Conservation (phyloP, 768 basidiomycete species). For the Calocera cornea region DNA sequence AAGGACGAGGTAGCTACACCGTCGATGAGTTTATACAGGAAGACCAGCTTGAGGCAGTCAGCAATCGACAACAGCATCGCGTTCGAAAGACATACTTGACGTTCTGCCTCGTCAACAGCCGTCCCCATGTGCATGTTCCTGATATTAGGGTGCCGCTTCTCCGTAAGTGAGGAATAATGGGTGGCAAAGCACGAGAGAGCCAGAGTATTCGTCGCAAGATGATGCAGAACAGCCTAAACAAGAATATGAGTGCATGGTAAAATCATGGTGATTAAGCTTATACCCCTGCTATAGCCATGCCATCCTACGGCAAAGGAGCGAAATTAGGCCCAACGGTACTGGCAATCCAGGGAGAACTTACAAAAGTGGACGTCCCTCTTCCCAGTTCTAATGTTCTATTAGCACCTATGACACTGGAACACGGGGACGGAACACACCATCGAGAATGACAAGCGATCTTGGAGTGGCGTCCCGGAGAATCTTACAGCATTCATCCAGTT, state of each 20-base stretch:
- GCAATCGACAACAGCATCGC: background rate
- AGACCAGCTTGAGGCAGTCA: constrained; percentile 53
- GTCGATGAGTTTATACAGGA: constrained; percentile 86
- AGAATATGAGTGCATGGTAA: background rate
- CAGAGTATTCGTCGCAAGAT: constrained; percentile 83
- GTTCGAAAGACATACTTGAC: constrained; percentile 42
- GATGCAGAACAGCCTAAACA: constrained; percentile 72
- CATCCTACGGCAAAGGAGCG: constrained; percentile 44
- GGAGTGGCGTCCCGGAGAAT: constrained; percentile 90
- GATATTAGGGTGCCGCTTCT: constrained; percentile 90
- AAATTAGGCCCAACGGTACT: background rate
- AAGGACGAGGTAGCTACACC: constrained; percentile 82
- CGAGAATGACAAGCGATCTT: constrained; percentile 83
- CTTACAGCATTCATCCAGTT: constrained; percentile 94
- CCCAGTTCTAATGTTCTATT: constrained; percentile 56
- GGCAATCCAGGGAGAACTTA: constrained; percentile 27
- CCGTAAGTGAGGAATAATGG: constrained; percentile 90
- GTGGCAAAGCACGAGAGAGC: constrained; percentile 94
- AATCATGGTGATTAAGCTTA: constrained; percentile 14
- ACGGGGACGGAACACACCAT: constrained; percentile 43
- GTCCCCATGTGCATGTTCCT: constrained; percentile 94
- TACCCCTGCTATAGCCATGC: constrained; percentile 95
- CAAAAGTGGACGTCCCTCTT: constrained; percentile 87
- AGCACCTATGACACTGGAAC: background rate
- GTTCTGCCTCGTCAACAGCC: constrained; percentile 79